Conservation (phyloP, 2,329 filamentous ascomycete genomes). For the Claviceps paspali region DNA sequence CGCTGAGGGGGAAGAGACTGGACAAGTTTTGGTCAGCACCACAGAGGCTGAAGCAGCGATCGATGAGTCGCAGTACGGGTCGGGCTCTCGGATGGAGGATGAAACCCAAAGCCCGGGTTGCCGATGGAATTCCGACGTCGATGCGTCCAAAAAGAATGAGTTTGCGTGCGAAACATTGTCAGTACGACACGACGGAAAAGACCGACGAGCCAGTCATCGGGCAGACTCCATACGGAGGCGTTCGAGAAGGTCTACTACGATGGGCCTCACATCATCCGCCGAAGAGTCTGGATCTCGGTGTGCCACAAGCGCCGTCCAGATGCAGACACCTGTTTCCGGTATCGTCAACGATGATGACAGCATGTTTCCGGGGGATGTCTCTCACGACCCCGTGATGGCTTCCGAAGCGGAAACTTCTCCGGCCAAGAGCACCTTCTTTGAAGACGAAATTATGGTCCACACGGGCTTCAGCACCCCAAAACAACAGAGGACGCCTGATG, state of each 20-base stretch:
- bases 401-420: constrained; percentile 20
- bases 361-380: background rate
- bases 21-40: background rate
- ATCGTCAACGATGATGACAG: background rate
- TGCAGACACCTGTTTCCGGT: background rate
- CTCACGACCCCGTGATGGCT: background rate
- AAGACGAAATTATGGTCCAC: constrained; percentile 40
- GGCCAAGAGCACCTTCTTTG: constrained; percentile 38
- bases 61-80: constrained; percentile 3
- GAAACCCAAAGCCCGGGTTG: too few relatives aligned
- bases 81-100: constrained; percentile 25
- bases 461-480: constrained; percentile 9
- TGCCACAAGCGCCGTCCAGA: constrained; percentile 33
- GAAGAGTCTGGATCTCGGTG: constrained; percentile 48
- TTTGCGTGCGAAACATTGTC: constrained; percentile 12
- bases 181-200: background rate
- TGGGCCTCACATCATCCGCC: constrained; percentile 49
- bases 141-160: constrained; percentile 40
- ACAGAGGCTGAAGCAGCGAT: background rate
- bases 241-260: constrained; percentile 17
- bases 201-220: background rate
- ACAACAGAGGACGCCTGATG: constrained; percentile 8
- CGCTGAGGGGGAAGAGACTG: background rate
- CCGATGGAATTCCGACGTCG: constrained; percentile 35
- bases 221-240: constrained; percentile 1